These are phyloP conservation scores for Niebla homalea DNA, from an alignment of 495 filamentous ascomycete genomes.

Conservation along the genomic window DNA sequence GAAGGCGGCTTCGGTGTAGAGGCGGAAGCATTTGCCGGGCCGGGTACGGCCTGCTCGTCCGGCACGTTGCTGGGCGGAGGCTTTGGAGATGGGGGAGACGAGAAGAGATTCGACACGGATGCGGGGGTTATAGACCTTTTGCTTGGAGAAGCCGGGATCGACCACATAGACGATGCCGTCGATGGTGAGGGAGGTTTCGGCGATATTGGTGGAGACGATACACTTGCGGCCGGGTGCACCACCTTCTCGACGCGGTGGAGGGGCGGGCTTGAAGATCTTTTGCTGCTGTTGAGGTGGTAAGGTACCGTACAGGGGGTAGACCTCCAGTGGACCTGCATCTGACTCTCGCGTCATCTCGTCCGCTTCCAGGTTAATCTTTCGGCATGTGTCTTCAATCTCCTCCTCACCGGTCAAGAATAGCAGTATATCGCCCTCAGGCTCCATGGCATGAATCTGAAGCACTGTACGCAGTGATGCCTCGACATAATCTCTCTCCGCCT, in stretches of 20 bases:
- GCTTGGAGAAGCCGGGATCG: conserved; percentile 97
- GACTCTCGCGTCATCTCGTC: conserved; percentile 85
- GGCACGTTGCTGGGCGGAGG: conserved; percentile 94
- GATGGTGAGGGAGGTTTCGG: conserved; percentile 93
- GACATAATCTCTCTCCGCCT: conserved; percentile 92
- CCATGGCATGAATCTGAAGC: conserved; percentile 86
- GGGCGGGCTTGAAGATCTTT: conserved; percentile 83
- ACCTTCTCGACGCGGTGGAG: conserved; percentile 53
- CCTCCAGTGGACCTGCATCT: conserved; percentile 76
- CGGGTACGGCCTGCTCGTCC: conserved; percentile 97
- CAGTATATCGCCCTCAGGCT: conserved; percentile 87
- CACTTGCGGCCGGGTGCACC: conserved; percentile 86
- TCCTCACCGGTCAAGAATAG: conserved; percentile 97
- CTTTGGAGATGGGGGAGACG: conserved; percentile 93
- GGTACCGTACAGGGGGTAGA: conserved; percentile 90
- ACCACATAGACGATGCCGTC: conserved; percentile 99
- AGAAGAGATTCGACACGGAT: conserved; percentile 92
- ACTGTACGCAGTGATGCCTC: conserved; percentile 91
- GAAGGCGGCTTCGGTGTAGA: conserved; percentile 93
- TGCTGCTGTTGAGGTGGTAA: conserved; percentile 88
- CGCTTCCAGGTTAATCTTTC: conserved; percentile 79
- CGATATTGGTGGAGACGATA: conserved; percentile 95
- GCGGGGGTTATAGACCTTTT: conserved; percentile 97
- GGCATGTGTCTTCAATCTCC: conserved; percentile 92
- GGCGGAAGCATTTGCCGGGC: conserved; percentile 92